These are phyloP conservation scores for Raphanus hybrid DNA, from an alignment of 441 rosid genomes.

Conservation along the genomic window DNA sequence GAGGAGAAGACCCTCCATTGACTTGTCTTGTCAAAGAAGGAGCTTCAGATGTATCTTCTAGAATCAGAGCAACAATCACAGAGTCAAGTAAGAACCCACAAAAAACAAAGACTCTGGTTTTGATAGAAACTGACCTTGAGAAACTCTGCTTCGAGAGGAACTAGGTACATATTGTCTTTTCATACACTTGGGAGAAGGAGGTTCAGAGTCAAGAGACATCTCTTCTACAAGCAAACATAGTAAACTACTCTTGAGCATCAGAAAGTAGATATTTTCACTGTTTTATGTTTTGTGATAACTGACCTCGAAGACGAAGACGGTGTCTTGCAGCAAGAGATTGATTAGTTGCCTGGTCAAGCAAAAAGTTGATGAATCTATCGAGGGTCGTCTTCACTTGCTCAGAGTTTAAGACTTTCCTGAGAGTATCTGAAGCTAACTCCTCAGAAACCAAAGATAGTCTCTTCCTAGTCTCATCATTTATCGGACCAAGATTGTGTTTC, in stretches of 20 bases:
- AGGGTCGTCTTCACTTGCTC: neutral
- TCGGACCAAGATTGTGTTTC: constrained; percentile 6
- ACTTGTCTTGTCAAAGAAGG: constrained; percentile 24
- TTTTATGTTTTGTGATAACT: neutral
- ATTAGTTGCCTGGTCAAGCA: neutral
- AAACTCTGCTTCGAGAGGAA: neutral
- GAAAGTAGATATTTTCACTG: neutral
- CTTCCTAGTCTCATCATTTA: constrained; percentile 6
- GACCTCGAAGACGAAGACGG: neutral
- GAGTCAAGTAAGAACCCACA: neutral
- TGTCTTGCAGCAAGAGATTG: neutral
- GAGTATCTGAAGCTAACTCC: neutral
- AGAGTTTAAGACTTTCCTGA: neutral
- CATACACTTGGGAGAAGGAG: constrained; percentile 26
- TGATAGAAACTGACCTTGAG: constrained; percentile 28
- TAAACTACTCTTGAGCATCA: neutral
- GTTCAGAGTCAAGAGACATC: constrained; percentile 12
- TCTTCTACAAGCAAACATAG: constrained; percentile 20
- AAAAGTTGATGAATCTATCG: neutral
- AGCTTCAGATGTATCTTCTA: constrained; percentile 31
- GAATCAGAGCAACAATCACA: constrained; percentile 6
- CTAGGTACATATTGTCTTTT: constrained; percentile 4
- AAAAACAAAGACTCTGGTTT: neutral
- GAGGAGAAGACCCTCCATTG: constrained; percentile 30
- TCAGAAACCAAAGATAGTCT: neutral